Conservation (phyloP, 371 early-diverging fungal genomes). For the Smittium culicis region DNA sequence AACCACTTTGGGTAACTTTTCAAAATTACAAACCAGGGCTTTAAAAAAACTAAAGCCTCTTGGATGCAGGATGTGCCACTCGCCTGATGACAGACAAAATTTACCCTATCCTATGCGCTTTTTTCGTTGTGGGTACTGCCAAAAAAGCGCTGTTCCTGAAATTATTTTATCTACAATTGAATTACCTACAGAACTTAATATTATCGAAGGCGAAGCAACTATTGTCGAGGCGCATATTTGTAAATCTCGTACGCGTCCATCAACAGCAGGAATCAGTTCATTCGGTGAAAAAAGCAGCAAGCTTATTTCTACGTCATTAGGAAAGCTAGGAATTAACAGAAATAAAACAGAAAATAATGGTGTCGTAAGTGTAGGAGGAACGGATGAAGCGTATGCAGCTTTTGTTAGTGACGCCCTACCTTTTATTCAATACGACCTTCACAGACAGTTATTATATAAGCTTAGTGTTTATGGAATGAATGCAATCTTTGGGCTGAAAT, state of each 20-base stretch:
- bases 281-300: conserved; percentile 3
- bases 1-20: background rate
- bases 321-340: conserved; percentile 10
- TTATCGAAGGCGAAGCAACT: conserved; percentile 33
- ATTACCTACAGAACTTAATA: conserved; percentile 47
- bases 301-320: background rate
- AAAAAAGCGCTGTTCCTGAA: conserved; percentile 53
- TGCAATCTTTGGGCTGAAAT: conserved; percentile 53
- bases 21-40: background rate
- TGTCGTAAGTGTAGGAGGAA: conserved; percentile 12
- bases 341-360: background rate
- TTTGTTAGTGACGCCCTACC: conserved; percentile 56
- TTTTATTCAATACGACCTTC: conserved; percentile 61
- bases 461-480: conserved; percentile 54
- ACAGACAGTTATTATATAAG: conserved; percentile 58
- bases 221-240: conserved; percentile 45
- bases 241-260: conserved; percentile 37
- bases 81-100: conserved; percentile 41
- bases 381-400: conserved; percentile 37
- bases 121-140: conserved; percentile 44
- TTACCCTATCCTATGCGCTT: conserved; percentile 52
- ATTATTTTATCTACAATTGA: conserved; percentile 51
- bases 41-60: conserved; percentile 6
- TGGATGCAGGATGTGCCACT: conserved; percentile 49
- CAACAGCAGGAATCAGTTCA: conserved; percentile 9